Evolutionary conservation across 352 stramenopile genomes (phyloP).

Genomic region (Peronospora farinosa): DNA sequence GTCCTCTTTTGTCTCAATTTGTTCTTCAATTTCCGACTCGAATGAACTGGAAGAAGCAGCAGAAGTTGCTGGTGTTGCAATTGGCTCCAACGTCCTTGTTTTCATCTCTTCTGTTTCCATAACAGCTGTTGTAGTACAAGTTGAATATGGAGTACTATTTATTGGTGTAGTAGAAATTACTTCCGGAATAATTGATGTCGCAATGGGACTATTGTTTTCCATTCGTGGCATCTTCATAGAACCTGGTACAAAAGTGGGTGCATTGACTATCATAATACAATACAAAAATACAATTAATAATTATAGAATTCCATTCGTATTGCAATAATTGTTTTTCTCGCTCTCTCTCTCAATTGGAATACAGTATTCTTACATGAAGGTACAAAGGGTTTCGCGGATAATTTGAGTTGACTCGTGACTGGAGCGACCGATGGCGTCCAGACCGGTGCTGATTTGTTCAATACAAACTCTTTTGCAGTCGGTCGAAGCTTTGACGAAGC

Average conservation of each 20-base stretch:
- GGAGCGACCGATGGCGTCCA: conserved; percentile 39
- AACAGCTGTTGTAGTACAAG: background rate
- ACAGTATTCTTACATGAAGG: conserved; percentile 33
- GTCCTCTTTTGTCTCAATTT: conserved; percentile 4
- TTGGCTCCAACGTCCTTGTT: conserved; percentile 8
- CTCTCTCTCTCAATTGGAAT: background rate
- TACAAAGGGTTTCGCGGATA: conserved; percentile 54
- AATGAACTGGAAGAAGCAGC: conserved; percentile 25
- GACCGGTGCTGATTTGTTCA: conserved; percentile 42
- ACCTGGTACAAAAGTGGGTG: conserved; percentile 27
- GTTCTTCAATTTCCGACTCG: conserved; percentile 36
- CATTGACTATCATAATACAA: conserved; percentile 36
- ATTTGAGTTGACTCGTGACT: conserved; percentile 41
- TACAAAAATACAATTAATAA: conserved; percentile 3
- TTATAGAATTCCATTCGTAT: no score
- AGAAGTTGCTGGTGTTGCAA: conserved; percentile 26
- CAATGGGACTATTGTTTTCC: conserved; percentile 15
- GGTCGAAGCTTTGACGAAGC: conserved; percentile 49
- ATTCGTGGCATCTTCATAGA: conserved; percentile 19
- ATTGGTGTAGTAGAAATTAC: background rate
- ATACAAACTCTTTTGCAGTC: conserved; percentile 59
- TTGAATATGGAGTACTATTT: conserved; percentile 3
- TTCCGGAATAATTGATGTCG: conserved; percentile 4
- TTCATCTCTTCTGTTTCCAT: conserved; percentile 11
- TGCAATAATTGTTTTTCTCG: background rate